Evolutionary conservation across 2,329 filamentous ascomycete genomes (phyloP), one percentile per base, ranked within the genome.

Genomic region (Aspergillus awamori): DNA sequence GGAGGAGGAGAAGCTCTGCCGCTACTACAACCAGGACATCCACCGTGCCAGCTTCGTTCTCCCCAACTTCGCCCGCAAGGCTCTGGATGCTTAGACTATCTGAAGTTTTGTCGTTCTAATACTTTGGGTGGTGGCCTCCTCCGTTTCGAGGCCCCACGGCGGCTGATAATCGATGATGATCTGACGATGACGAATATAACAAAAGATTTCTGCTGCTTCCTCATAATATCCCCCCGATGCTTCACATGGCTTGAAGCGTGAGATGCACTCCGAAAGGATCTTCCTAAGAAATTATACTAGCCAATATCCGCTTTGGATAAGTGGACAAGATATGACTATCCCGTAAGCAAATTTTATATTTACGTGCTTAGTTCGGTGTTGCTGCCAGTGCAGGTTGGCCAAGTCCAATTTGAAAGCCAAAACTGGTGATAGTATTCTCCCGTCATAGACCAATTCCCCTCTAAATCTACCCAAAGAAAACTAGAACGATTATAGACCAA

Each of bases 21-120:
- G 87, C 78, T 99, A 99, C 88, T 99, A 99, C 86, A 98, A 93
- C 84, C 86, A 92, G 76, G 92, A 96, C 76, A 94, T 99, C 76
- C 95, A 99, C 86, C 89, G 93, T 84, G 94, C 95, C 65, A 88
- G 89, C 78, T 99, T 98, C 79, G 81, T 98, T 65, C 85, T 99
- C 76, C 95, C 95, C 65, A 97, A 87, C 76, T 99, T 98, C 79
- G 94, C 94, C 61, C 88, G 92, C 78, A 89, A 94, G 86, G 85
- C 83, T 63, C 77, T 88, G 70, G 78, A 66, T 53, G 63, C 65
- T 41, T 66, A 69, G 66, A 68, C 58, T 49, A 48, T 53, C 11
- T 53, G 33, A 53, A 53, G 48, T 57, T 45, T 47, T 52, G 22
- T 61, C 22, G 26, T 43, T 58, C 49, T 58, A 45, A 36, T 59